These are phyloP conservation scores for Tolypocladium ovalisporum DNA, from an alignment of 2,329 filamentous ascomycete genomes.

Conservation along the genomic window DNA sequence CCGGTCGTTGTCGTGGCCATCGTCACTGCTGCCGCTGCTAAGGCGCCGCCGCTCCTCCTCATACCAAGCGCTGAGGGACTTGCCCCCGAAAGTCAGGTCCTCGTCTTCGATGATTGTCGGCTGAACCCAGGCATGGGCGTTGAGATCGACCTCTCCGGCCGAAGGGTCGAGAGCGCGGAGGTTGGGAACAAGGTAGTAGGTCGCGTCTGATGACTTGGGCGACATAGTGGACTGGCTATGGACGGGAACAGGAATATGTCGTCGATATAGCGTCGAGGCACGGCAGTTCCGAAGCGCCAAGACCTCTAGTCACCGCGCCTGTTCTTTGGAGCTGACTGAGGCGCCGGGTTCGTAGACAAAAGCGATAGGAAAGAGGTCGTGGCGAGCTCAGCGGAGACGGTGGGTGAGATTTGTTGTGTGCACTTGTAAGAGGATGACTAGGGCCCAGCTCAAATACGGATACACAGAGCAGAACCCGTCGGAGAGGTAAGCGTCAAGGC, in stretches of 20 bases:
- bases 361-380: too few relatives aligned
- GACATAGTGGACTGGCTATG: conserved; percentile 3
- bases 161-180: conserved; percentile 19
- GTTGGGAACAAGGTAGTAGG: conserved; percentile 22
- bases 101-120: conserved; percentile 50
- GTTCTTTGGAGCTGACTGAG: background rate
- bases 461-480: too few relatives aligned
- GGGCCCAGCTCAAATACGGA: too few relatives aligned
- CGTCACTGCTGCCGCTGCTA: conserved; percentile 24
- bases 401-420: background rate
- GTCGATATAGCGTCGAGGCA: background rate
- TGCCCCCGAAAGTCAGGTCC: conserved; percentile 49
- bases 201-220: conserved; percentile 9
- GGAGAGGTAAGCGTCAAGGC: too few relatives aligned
- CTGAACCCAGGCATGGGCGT: conserved; percentile 34
- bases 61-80: conserved; percentile 48
- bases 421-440: background rate
- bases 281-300: background rate
- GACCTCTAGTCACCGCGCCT: background rate
- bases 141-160: conserved; percentile 21
- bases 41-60: conserved; percentile 34
- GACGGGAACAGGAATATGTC: background rate
- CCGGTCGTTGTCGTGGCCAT: conserved; percentile 16
- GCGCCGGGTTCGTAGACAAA: background rate
- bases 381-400: background rate